Evolutionary conservation across 2,329 filamentous ascomycete genomes (phyloP), one percentile per base, ranked within the genome.

Genomic region (Metarhizium album): DNA sequence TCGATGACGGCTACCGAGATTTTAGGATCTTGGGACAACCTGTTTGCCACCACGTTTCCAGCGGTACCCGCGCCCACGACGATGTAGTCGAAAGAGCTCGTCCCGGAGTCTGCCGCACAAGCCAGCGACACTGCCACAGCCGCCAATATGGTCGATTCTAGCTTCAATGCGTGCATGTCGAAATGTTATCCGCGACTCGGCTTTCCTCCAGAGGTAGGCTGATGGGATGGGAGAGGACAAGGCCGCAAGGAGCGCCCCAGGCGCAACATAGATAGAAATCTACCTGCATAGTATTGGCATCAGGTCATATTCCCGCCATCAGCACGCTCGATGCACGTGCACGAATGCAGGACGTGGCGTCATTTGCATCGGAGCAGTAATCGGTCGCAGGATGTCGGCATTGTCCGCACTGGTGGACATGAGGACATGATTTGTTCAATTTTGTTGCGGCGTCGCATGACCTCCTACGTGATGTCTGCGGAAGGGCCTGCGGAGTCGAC

Each of bases 11-110:
- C 60, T 2, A 72, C 65, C 3, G 57, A 60, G 9, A 63, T 51
- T n/a, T 50, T 51, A 1, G 63, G 60, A 46, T 70, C 56, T 37
- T 64, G 63, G 1, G 65, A 64, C 3, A 70, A 59, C 4, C 67
- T 60, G 55, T 67, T 68, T 13, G 67, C 68, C 5, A 70, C 51
- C 3, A 68, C 59, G 2, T 69, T 60, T 9, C 68, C 68, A 46
- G 59, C 61, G 1, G 67, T 68, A 0, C 67, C 67, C 8, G 61
- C 68, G 7, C 68, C 67, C n/a, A 65, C 62, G 18, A 71, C 62
- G 38, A 71, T 53, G 50, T 68, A 71, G 59, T 70, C 67, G 40
- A 61, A 67, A 2, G 47, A 45, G 14, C 42, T 35, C 6, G 33
- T 46, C 5, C 27, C 35, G 5, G 47, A 42, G 16, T 45, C 43